Conservation (phyloP, 441 rosid species). For the Populus hybrid region DNA sequence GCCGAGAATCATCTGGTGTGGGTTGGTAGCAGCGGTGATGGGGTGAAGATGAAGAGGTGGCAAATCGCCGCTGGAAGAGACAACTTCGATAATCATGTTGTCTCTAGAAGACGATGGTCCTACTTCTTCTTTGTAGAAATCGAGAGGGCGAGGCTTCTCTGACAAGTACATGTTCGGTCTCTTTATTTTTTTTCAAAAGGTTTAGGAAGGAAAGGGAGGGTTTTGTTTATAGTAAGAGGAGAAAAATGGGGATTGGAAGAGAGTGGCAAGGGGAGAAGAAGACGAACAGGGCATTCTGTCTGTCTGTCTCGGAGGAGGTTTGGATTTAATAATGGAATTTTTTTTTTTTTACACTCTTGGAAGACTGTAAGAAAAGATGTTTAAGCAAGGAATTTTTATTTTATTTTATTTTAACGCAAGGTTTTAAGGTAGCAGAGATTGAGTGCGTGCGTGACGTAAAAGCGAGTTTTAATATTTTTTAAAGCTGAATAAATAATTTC, state of each 20-base stretch:
- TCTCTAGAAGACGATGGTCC: conserved; percentile 41
- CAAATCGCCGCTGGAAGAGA: conserved; percentile 52
- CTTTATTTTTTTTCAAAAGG: neutral
- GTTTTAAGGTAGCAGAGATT: neutral
- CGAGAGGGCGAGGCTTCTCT: conserved; percentile 69
- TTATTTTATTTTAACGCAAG: too few relatives aligned
- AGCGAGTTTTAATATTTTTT: too few relatives aligned
- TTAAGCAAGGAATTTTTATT: too few relatives aligned
- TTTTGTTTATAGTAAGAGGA: neutral
- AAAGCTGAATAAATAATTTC: too few relatives aligned
- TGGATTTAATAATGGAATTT: neutral
- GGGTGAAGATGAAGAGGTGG: conserved; percentile 45
- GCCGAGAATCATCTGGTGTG: conserved; percentile 61
- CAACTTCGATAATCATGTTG: conserved; percentile 91
- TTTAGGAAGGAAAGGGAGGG: neutral
- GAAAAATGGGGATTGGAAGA: neutral
- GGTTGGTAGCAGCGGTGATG: conserved; percentile 30
- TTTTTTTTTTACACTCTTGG: neutral
- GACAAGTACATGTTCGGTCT: conserved; percentile 56
- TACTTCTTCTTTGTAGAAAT: conserved; percentile 72
- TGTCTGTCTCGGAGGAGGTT: neutral
- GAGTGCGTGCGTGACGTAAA: neutral
- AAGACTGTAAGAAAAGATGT: neutral
- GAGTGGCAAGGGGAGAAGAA: neutral
- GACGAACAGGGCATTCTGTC: neutral